These are phyloP conservation scores for Megacollybia marginata DNA, from an alignment of 768 basidiomycete species.

Conservation along the genomic window DNA sequence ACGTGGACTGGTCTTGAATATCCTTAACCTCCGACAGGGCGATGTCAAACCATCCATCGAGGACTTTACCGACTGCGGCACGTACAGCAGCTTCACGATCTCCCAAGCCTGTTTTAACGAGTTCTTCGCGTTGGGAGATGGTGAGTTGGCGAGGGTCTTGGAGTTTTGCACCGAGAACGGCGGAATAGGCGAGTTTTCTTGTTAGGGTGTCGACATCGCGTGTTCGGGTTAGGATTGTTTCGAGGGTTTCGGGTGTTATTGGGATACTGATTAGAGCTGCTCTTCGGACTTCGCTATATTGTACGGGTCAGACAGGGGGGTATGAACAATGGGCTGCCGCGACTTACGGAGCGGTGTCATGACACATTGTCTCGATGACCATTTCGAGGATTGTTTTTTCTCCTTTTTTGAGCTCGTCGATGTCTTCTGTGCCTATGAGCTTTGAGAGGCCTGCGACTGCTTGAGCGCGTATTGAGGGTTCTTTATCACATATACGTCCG, in stretches of 20 bases:
- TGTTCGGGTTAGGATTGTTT: slow-evolving; percentile 66
- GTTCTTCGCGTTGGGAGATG: slow-evolving; percentile 74
- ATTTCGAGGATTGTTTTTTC: slow-evolving; percentile 54
- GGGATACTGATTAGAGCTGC: slow-evolving; percentile 78
- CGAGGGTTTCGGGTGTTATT: slow-evolving; percentile 50
- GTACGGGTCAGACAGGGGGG: neutral
- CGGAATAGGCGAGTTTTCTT: slow-evolving; percentile 71
- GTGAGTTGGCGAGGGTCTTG: slow-evolving; percentile 66
- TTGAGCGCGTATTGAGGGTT: slow-evolving; percentile 74
- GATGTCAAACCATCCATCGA: slow-evolving; percentile 76
- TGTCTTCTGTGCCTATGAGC: slow-evolving; percentile 65
- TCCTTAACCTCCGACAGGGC: slow-evolving; percentile 30
- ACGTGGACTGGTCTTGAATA: slow-evolving; percentile 21
- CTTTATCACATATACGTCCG: slow-evolving; percentile 83
- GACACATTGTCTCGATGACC: slow-evolving; percentile 58
- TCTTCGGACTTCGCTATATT: slow-evolving; percentile 77
- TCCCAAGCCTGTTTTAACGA: slow-evolving; percentile 83
- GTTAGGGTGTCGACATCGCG: slow-evolving; percentile 80
- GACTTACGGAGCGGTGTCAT: slow-evolving; percentile 65
- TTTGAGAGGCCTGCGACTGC: slow-evolving; percentile 77
- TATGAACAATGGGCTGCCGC: neutral
- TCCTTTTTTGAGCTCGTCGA: slow-evolving; percentile 40
- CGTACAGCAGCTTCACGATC: slow-evolving; percentile 82
- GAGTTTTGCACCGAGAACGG: slow-evolving; percentile 47
- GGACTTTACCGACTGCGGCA: slow-evolving; percentile 72